Evolutionary conservation across 2,329 filamentous ascomycete species (phyloP).

Genomic region (Cordyceps pruinosa): DNA sequence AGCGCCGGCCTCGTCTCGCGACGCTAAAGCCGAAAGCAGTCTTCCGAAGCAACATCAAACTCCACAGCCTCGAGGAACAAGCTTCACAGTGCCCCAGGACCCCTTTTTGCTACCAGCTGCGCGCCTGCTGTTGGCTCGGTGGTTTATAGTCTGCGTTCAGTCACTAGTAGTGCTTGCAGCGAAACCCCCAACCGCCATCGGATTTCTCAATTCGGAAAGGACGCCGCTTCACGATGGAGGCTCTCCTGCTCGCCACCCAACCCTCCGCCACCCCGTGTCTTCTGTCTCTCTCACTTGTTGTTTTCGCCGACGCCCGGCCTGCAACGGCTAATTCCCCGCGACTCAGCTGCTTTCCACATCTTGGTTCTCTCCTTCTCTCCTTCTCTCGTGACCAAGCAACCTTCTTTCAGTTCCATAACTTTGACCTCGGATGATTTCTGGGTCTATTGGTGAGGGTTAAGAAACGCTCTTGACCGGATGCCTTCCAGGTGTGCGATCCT

Average conservation of each 20-base stretch:
- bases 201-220: conserved; percentile 15
- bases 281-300: not conserved
- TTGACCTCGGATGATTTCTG: not conserved
- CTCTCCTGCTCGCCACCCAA: conserved; percentile 1
- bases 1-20: not conserved
- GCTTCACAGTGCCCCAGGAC: conserved; percentile 3
- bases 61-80: conserved; percentile 2
- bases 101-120: conserved; percentile 1
- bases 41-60: conserved; percentile 7
- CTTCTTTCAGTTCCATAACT: not conserved
- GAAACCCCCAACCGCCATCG: conserved; percentile 12
- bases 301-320: conserved; percentile 2
- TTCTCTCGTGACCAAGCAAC: not conserved
- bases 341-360: not conserved
- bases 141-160: conserved; percentile 2
- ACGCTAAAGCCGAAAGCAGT: conserved; percentile 9
- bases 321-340: not conserved
- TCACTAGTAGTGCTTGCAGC: not conserved
- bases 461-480: no score
- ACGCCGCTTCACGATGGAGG: conserved; percentile 15
- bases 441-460: not conserved
- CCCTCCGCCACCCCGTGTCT: not conserved
- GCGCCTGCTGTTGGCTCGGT: not conserved
- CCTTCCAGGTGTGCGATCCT: no score
- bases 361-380: not conserved